Evolutionary conservation across 768 basidiomycete genomes (phyloP).

Genomic region (Cytidiella melzeri): DNA sequence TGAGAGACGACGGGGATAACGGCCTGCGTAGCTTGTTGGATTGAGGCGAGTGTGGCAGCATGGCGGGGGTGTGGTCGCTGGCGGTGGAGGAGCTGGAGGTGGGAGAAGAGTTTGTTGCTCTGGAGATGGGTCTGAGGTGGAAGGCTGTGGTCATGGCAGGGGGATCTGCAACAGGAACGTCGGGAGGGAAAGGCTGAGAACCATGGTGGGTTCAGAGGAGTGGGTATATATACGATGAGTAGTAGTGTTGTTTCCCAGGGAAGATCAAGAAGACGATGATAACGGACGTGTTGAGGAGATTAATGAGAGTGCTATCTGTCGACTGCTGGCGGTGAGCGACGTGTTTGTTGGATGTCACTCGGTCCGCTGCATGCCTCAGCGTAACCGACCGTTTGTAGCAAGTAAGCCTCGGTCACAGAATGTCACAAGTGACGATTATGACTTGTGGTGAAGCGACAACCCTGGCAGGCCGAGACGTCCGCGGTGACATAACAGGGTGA

Average conservation of each 20-base stretch:
- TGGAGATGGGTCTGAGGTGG: conserved; percentile 53
- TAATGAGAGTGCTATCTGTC: conserved; percentile 2
- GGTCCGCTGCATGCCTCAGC: neutral
- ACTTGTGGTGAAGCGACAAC: no score
- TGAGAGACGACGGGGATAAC: conserved; percentile 55
- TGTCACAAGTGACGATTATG: no score
- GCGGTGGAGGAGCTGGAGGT: conserved; percentile 42
- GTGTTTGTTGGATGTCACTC: neutral
- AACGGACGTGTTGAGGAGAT: conserved; percentile 3
- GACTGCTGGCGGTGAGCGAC: neutral
- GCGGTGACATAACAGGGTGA: no score
- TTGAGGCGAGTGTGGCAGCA: conserved; percentile 23
- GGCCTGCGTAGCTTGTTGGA: conserved; percentile 41
- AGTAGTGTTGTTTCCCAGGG: conserved; percentile 2
- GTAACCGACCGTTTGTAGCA: neutral
- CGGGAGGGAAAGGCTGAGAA: conserved; percentile 9
- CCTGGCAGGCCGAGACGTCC: no score
- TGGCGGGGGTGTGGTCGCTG: conserved; percentile 34
- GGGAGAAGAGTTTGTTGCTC: conserved; percentile 45
- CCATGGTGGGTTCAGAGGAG: conserved; percentile 6
- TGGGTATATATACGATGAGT: conserved; percentile 7
- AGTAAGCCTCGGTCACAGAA: no score
- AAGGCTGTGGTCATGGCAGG: conserved; percentile 21
- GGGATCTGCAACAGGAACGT: conserved; percentile 10
- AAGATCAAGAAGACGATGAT: conserved; percentile 4